Evolutionary conservation across 116 monocot species (phyloP).

Genomic region (Zostera marina): DNA sequence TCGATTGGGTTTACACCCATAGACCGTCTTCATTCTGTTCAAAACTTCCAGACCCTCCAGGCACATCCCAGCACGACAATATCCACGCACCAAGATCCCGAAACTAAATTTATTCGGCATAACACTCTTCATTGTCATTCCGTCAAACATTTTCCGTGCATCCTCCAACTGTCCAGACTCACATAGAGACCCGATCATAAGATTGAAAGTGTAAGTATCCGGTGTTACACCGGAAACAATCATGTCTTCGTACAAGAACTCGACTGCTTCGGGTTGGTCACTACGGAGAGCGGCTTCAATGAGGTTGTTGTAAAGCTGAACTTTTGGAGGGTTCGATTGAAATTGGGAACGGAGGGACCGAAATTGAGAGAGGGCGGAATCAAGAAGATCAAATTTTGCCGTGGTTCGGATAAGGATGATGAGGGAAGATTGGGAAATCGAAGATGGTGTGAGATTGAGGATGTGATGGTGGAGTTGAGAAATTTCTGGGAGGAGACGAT

Average conservation of each 20-base stretch:
- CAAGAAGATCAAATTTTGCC: slow-evolving; percentile 19
- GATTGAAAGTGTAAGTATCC: slow-evolving; percentile 50
- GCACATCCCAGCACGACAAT: slow-evolving; percentile 35
- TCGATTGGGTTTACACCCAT: slow-evolving; percentile 29
- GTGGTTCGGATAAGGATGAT: slow-evolving; percentile 13
- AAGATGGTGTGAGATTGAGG: slow-evolving; percentile 17
- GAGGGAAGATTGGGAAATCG: slow-evolving; percentile 11
- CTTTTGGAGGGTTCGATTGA: slow-evolving; percentile 22
- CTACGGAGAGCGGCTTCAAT: slow-evolving; percentile 29
- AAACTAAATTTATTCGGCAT: slow-evolving; percentile 63
- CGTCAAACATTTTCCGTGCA: slow-evolving; percentile 64
- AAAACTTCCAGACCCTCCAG: slow-evolving; percentile 34
- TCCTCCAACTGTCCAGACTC: slow-evolving; percentile 38
- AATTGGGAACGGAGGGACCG: slow-evolving; percentile 27
- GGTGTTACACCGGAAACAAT: slow-evolving; percentile 28
- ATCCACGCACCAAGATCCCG: slow-evolving; percentile 61
- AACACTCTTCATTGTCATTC: slow-evolving; percentile 47
- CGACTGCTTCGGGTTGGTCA: slow-evolving; percentile 34
- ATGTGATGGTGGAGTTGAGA: slow-evolving; percentile 28
- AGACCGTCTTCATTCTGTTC: slow-evolving; percentile 26
- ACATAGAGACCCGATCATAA: slow-evolving; percentile 43
- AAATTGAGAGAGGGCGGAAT: slow-evolving; percentile 23
- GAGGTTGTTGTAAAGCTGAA: slow-evolving; percentile 45
- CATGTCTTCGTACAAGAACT: slow-evolving; percentile 59
- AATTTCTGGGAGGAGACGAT: slow-evolving; percentile 30